phyloP scores from a whole-genome alignment of 225 moss, liverwort and hornwort genomes.

The Bryoerythrophyllum caledonicum region DNA sequence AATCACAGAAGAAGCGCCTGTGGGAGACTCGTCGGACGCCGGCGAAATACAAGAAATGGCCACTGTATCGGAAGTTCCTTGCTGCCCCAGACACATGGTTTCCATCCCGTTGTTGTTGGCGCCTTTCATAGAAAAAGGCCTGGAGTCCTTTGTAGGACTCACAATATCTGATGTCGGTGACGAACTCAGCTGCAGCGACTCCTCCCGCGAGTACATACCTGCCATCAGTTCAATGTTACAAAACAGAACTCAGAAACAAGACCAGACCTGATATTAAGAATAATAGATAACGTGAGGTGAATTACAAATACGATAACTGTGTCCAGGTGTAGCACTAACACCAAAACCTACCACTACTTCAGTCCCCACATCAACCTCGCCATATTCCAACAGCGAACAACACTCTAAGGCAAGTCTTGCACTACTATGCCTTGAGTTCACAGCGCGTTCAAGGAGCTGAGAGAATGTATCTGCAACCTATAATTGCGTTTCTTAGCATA shows the following conservation, averaged over 20 bases:
- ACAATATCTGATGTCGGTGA: constrained; percentile 47
- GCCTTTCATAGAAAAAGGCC: constrained; percentile 26
- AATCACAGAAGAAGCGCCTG: constrained; percentile 30
- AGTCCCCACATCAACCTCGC: constrained; percentile 1
- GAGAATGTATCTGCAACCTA: not conserved
- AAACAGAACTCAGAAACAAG: not conserved
- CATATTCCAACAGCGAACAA: not conserved
- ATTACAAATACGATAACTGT: not conserved
- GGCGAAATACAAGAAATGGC: constrained; percentile 37
- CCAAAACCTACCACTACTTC: not conserved
- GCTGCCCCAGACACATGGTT: constrained; percentile 21
- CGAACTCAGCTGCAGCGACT: constrained; percentile 46
- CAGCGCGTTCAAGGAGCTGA: constrained; percentile 1
- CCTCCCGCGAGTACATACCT: constrained; percentile 51
- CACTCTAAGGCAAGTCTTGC: not conserved
- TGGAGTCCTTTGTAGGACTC: constrained; percentile 41
- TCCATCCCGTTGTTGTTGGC: constrained; percentile 15
- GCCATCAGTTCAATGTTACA: constrained; percentile 9
- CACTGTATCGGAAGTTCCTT: constrained; percentile 29
- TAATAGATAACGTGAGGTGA: not conserved
- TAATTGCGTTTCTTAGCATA: not conserved
- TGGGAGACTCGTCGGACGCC: constrained; percentile 45
- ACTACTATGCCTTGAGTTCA: not conserved
- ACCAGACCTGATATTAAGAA: not conserved
- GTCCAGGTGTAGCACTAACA: not conserved